Base-by-base conservation (phyloP, 2,329 filamentous ascomycete species). In the Colletotrichum lini region DNA sequence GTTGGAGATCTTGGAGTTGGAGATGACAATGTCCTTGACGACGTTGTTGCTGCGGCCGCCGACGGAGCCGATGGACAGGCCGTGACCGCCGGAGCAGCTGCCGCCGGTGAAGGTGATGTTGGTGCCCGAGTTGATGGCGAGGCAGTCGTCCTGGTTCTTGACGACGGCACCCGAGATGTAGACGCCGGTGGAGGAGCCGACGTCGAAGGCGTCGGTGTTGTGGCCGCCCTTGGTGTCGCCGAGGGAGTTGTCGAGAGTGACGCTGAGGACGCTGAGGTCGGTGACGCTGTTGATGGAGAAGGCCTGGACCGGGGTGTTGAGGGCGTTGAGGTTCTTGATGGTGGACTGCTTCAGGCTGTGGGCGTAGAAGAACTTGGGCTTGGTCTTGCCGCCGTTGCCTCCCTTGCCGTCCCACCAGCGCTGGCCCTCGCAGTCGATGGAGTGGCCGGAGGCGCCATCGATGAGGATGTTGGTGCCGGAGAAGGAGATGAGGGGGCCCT, bases 361-460 rank as follows among this genome's bases (percentile, higher is more conserved):
- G 53, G 86, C 87, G 45, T 80, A 83, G 81, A 89, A 88, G 82
- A 89, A 86, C 82, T 91, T 89, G 73, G 90, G 90, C 85, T 92
- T 92, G 30, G 79, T 88, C 80, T 86, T 86, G 77, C 90, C 90
- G 38, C 89, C 88, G 76, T 89, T 90, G 76, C 79, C 78, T 45
- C 90, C 90, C 79, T 90, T 74, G 63, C 84, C 83, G 75, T 92
- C 90, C 91, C 90, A 92, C 86, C 87, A 92, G 40, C 81, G 78
- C 12, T 83, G 76, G 45, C 90, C 89, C 49, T 87, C 83, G 66
- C 88, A 88, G 75, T 92, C 83, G 62, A 92, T 85, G 21, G 84
- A 79, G 72, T 83, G 83, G 23, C 87, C 90, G 1, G 80, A 74
- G 26, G 85, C 85, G 57, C 87, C 88, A 10, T 82, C 82, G 49